Evolutionary conservation across 257 asterid genomes (phyloP).

Genomic region (Penstemon davidsonii): DNA sequence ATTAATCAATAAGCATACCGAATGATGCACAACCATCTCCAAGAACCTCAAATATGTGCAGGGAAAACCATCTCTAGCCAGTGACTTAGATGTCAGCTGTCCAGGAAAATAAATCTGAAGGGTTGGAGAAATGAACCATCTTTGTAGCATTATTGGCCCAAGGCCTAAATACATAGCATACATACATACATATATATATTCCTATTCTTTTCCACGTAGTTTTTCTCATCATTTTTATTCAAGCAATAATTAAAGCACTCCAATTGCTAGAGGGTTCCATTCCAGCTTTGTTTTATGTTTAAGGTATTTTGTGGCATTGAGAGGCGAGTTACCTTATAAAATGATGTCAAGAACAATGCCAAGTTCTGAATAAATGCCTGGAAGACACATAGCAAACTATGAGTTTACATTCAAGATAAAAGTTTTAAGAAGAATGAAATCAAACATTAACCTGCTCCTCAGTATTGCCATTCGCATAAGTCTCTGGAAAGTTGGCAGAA

Average conservation of each 20-base stretch:
- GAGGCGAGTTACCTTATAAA: constrained; percentile 63
- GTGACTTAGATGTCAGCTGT: background rate
- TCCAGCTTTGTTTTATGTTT: too few species aligned
- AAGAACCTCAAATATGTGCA: background rate
- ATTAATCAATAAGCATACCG: background rate
- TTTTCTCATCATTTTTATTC: background rate
- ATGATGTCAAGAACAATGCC: constrained; percentile 93
- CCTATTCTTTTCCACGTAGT: background rate
- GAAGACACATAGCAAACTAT: constrained; percentile 22
- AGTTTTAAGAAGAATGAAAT: background rate
- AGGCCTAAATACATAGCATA: background rate
- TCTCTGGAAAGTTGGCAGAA: constrained; percentile 65
- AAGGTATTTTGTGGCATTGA: background rate
- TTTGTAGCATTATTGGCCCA: background rate
- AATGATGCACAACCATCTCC: background rate
- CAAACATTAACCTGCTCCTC: constrained; percentile 83
- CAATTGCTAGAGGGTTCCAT: background rate
- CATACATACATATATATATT: background rate
- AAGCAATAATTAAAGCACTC: constrained; percentile 13
- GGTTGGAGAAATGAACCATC: background rate
- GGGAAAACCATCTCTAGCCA: background rate
- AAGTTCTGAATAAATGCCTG: constrained; percentile 96
- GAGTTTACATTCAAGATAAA: constrained; percentile 14
- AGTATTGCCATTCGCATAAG: constrained; percentile 75
- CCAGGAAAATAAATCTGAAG: background rate